Conservation (phyloP, 192 early-diverging fungal genomes). For the Backusella mclennaniae region DNA sequence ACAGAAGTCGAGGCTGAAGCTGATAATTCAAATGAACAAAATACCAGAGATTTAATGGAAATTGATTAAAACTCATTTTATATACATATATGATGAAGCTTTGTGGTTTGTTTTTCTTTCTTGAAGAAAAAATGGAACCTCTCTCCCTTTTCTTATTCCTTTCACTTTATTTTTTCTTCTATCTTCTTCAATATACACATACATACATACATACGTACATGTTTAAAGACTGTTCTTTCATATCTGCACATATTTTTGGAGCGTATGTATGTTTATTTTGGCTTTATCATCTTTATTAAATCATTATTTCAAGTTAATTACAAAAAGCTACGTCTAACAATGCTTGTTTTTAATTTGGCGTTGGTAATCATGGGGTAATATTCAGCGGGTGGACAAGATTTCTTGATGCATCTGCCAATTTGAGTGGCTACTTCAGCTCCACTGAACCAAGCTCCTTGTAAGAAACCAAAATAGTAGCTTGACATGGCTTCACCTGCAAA, state of each 20-base stretch:
- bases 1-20: conserved; percentile 31
- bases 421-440: conserved; percentile 18
- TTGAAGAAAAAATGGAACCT: neutral
- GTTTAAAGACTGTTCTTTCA: neutral
- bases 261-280: neutral
- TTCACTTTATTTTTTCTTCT: neutral
- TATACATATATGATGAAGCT: neutral
- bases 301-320: neutral
- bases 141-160: neutral
- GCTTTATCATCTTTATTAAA: neutral
- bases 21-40: conserved; percentile 15
- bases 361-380: conserved; percentile 29
- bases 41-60: conserved; percentile 22
- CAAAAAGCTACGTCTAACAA: conserved; percentile 12
- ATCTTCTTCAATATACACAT: neutral
- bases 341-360: conserved; percentile 6
- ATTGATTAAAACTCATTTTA: conserved; percentile 10
- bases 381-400: conserved; percentile 12
- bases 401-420: conserved; percentile 22
- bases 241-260: neutral
- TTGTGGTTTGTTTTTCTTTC: no score
- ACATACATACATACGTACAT: neutral
- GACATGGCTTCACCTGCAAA: conserved; percentile 41
- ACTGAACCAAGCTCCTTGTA: conserved; percentile 33
- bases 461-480: conserved; percentile 24